Evolutionary conservation across 2,329 filamentous ascomycete genomes (phyloP), one percentile per base, ranked within the genome.

Genomic region (Fusarium marasasianum): DNA sequence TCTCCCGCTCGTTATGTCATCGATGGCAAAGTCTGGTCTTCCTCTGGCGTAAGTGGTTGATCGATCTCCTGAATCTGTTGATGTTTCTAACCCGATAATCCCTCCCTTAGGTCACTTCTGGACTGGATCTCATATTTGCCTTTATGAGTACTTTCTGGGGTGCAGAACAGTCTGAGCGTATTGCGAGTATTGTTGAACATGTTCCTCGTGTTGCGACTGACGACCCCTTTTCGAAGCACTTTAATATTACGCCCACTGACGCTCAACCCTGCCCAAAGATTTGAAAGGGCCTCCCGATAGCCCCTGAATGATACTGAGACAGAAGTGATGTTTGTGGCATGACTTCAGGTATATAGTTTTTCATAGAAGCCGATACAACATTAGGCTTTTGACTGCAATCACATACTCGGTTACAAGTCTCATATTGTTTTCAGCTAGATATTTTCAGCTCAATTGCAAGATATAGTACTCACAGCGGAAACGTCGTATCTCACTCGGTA

Each of bases 1-100:
- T 81, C 84, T 1, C 84, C 86, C 35, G 91, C 91, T 26, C 85
- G 92, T 44, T 93, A 90, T 88, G 88, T 92, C 0, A 82, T 85
- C 1, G 91, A 93, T 80, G 91, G 89, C 8, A 91, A 92, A 66
- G 82, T 92, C 13, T 93, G 91, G 91, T 90, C 88, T 8, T 89
- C 88, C 5, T 91, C 89, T 1, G 91, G 92, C 57, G 81, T 83
- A 70, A 86, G 68, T 76, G 31, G 22, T 29, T 31, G n/a, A 41
- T 12, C 22, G 15, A n/a, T 41, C 41, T 12, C 12, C 33, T 38
- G 56, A n/a, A 62, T 13, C 40, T 33, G 45, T 24, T 5, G 8
- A 53, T 35, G 22, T 53, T 53, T 38, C 17, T 68, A 24, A 68
- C 17, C 24, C 11, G 33, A 54, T 15, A 41, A 22, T 44, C 13